These are phyloP conservation scores for Moesziomyces sp. DNA, from an alignment of 1,284 basidiomycete species.

Conservation along the genomic window DNA sequence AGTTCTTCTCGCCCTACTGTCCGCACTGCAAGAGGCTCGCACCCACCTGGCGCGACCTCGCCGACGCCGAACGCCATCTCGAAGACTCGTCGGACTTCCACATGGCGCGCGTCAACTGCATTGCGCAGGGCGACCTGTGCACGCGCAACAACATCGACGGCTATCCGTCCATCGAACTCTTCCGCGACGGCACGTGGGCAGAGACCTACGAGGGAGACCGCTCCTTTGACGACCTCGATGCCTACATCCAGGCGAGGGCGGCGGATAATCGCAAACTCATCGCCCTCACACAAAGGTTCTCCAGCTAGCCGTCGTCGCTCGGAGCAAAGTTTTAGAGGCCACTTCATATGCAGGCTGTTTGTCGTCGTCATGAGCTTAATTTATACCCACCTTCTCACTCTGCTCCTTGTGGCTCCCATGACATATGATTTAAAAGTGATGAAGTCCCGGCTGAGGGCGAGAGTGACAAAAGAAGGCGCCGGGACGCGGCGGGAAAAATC, in stretches of 20 bases:
- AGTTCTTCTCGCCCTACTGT: conserved; percentile 75
- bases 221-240: conserved; percentile 24
- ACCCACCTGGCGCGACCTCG: conserved; percentile 83
- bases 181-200: conserved; percentile 42
- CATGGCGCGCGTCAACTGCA: conserved; percentile 63
- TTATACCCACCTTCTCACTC: too few relatives aligned
- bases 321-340: too few relatives aligned
- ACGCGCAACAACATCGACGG: conserved; percentile 41
- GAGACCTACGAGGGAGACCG: conserved; percentile 44
- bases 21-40: conserved; percentile 79
- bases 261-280: conserved; percentile 39
- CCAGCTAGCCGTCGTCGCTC: background rate
- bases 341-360: too few relatives aligned
- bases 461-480: too few relatives aligned
- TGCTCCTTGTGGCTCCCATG: too few relatives aligned
- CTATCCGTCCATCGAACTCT: conserved; percentile 54
- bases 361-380: too few relatives aligned
- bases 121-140: conserved; percentile 57
- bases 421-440: too few relatives aligned
- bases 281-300: background rate
- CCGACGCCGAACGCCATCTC: conserved; percentile 56
- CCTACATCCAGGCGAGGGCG: conserved; percentile 37
- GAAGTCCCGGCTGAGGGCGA: too few relatives aligned
- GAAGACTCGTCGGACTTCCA: conserved; percentile 53
- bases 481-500: too few relatives aligned